Evolutionary conservation across 2,329 filamentous ascomycete species (phyloP).

Genomic region (Alternaria gansuensis): DNA sequence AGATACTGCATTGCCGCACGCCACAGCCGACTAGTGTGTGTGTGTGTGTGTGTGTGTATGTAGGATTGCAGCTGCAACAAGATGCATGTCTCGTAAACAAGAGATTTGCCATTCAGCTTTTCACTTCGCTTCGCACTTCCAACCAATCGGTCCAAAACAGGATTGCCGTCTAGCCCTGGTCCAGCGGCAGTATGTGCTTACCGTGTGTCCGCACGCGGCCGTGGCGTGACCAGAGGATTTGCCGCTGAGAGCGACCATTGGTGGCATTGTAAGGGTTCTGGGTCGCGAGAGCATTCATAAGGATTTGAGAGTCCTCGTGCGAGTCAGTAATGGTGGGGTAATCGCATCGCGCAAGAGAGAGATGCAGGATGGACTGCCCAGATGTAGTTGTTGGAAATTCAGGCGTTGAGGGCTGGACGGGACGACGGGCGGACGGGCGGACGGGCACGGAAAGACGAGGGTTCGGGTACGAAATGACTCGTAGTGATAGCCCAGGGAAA

Average conservation of each 20-base stretch:
- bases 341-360: constrained; percentile 1
- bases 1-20: not conserved
- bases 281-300: not conserved
- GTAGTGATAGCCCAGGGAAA: not conserved
- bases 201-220: constrained; percentile 11
- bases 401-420: not conserved
- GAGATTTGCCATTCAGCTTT: not conserved
- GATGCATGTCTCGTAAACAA: not conserved
- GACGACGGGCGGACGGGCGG: not conserved
- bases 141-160: constrained; percentile 7
- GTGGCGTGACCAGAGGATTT: not conserved
- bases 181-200: constrained; percentile 18
- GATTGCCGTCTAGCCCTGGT: constrained; percentile 1
- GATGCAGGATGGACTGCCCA: not conserved
- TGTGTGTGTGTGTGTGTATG: not conserved
- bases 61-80: not conserved
- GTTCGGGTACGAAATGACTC: not conserved
- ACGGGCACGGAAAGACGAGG: not conserved
- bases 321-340: not conserved
- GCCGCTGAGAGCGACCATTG: constrained; percentile 4
- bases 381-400: not conserved
- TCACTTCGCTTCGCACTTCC: not conserved
- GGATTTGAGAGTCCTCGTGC: not conserved
- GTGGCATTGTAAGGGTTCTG: constrained; percentile 5
- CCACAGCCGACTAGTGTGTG: not conserved